Percentiles rank a stretch among this genome's conserved stretches.
Evolutionary conservation across 352 stramenopile species (phyloP).

Genomic region (Phytophthora pisi): DNA sequence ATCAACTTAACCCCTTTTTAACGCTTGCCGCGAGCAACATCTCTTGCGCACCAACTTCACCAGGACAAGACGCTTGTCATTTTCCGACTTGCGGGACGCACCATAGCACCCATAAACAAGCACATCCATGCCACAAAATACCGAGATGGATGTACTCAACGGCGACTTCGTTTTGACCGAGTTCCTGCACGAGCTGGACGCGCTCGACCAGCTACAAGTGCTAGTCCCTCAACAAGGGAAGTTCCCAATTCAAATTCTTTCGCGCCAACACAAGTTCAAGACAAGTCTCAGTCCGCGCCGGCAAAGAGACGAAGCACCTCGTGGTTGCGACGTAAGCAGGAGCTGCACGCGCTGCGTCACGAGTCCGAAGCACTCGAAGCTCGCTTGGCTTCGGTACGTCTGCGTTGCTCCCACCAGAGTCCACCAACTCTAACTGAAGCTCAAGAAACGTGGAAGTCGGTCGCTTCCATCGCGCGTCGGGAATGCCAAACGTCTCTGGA

Average conservation of each 20-base stretch:
- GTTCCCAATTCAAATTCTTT: background rate
- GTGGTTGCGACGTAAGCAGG: conserved; percentile 24
- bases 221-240: background rate
- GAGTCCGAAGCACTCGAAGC: conserved; percentile 3
- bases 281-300: background rate
- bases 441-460: conserved; percentile 22
- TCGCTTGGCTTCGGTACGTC: conserved; percentile 2
- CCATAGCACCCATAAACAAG: background rate
- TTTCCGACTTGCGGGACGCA: conserved; percentile 18
- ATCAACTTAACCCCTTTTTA: background rate
- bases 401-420: background rate
- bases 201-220: conserved; percentile 8
- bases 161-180: conserved; percentile 10
- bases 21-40: background rate
- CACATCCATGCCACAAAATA: background rate
- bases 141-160: conserved; percentile 9
- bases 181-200: conserved; percentile 22
- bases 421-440: background rate
- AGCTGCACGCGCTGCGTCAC: conserved; percentile 6
- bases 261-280: conserved; percentile 4
- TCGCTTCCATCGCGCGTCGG: conserved; percentile 16
- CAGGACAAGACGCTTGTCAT: background rate
- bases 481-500: conserved; percentile 8
- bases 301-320: conserved; percentile 15
- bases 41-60: background rate